Base-by-base conservation (phyloP, 179 eudicot genomes). In the Corrigiola litoralis region DNA sequence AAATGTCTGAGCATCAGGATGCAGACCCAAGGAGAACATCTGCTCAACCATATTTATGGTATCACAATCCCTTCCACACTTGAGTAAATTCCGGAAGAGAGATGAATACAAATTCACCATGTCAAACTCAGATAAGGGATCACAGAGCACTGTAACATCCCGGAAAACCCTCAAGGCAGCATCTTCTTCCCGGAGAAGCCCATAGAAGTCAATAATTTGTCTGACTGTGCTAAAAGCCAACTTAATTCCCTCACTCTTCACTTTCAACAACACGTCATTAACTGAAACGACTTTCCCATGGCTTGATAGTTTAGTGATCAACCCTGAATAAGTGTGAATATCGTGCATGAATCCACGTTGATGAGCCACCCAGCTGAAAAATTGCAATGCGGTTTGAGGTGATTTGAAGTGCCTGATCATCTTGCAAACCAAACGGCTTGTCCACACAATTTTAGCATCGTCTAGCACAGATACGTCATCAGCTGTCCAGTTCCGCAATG, bases 1-100 rank as follows among this genome's bases (percentile, higher is more conserved):
- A 81, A 87, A 84, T 40, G 88, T 87, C 77, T 81, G 96, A 34
- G 87, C 69, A 77, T 90, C 92, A 45, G 98, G 96, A 42, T 66
- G 54, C 65, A 82, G 61, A 21, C 88, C 89, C 59, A 25, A 33
- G 59, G 83, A 61, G 12, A 81, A 70, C 98, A 92, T 92, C 71
- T 87, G 81, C 34, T 90, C 87, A 21, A 90, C 78, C n/a, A 72
- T 52, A 44, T 81, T 75, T 27, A 85, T 67, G 40, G 74, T 75
- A 47, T 82, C 81, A 36, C 59, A 33, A 70, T 77, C 77, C 86
- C 82, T 87, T 54, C 84, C 77, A 62, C 95, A 89, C 75, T 85
- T 89, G 23, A 92, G 72, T 68, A 92, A 74, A 63, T 96, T 72
- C 38, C 81, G 75, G 73, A 92, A 79, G 32, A 92, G 81, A 63